Evolutionary conservation across 495 filamentous ascomycete species (phyloP).

Genomic region (Neurospora terricola): DNA sequence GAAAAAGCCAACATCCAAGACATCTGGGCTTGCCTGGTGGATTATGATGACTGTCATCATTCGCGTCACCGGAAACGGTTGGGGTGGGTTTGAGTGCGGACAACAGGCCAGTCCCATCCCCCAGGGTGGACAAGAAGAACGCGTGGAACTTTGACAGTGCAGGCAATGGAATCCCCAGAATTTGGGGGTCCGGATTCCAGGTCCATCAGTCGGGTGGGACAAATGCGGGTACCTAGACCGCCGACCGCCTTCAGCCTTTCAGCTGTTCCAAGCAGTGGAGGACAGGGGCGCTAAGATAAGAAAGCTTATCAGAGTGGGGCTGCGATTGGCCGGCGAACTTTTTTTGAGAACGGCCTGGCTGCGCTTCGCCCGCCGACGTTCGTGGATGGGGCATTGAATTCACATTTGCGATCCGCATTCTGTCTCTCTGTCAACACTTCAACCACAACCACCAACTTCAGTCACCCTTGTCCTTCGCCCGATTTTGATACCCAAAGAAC

Average conservation of each 20-base stretch:
- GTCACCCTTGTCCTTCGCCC: not conserved
- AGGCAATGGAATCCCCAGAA: not conserved
- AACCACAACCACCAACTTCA: constrained; percentile 6
- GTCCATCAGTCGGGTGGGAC: not conserved
- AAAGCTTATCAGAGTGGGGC: constrained; percentile 18
- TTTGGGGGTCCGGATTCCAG: constrained; percentile 1
- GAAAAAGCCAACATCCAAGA: not conserved
- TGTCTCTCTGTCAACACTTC: not conserved
- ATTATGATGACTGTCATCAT: not conserved
- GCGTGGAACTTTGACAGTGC: constrained; percentile 1
- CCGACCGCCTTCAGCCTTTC: constrained; percentile 6
- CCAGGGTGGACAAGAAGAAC: not conserved
- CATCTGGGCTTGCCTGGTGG: not conserved
- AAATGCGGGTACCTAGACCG: not conserved
- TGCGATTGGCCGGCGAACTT: constrained; percentile 8
- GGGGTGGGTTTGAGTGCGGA: not conserved
- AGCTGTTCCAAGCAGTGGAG: not conserved
- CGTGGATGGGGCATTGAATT: not conserved
- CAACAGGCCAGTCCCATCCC: not conserved
- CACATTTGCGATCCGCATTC: not conserved
- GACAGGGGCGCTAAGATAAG: constrained; percentile 3
- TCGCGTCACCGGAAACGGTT: not conserved
- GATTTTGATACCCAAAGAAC: not conserved
- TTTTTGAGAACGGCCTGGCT: constrained; percentile 9
- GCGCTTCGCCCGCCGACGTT: not conserved